Base-by-base conservation (phyloP, 352 stramenopile genomes). In the Globisporangium emineosum region DNA sequence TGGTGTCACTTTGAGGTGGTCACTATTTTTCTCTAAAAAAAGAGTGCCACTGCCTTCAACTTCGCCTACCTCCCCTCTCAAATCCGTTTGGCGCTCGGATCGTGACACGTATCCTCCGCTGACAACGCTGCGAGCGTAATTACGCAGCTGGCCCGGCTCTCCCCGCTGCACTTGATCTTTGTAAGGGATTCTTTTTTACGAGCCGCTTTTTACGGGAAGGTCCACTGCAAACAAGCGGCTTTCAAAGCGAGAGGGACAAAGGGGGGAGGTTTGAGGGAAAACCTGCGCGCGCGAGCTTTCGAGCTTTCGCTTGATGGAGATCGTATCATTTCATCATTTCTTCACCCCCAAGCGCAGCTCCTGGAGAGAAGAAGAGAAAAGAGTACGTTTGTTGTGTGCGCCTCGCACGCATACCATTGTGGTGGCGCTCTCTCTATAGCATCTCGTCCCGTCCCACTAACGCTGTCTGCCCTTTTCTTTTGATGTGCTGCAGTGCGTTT, bases 401-500 rank as follows among this genome's bases (percentile, higher is more conserved):
- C n/a, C n/a, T n/a, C n/a, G n/a, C n/a, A n/a, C n/a, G n/a, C n/a
- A n/a, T n/a, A n/a, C n/a, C n/a, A n/a, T n/a, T n/a, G n/a, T n/a
- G n/a, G n/a, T n/a, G n/a, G n/a, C n/a, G n/a, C n/a, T n/a, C n/a
- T n/a, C n/a, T n/a, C n/a, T n/a, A n/a, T n/a, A n/a, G n/a, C n/a
- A n/a, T n/a, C n/a, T n/a, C n/a, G n/a, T n/a, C n/a, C n/a, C n/a
- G n/a, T n/a, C n/a, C n/a, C 40, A 32, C 50, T 56, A 30, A 33
- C 9, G 60, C 25, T 45, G n/a, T 55, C 42, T 51, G 15, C 4
- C 35, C 5, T 59, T 10, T 45, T 51, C 33, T 60, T 10, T 23
- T 43, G 29, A 9, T 57, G 19, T 7, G 13, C 13, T 58, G 35
- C 62, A 80, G 71, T 99, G 97, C 94, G 97, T 75, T 99, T 99